A percentile compares a stretch with the other conserved stretches of the same genome.
Evolutionary conservation across 208 protist genomes (phyloP).

Genomic region (Leishmania major): DNA sequence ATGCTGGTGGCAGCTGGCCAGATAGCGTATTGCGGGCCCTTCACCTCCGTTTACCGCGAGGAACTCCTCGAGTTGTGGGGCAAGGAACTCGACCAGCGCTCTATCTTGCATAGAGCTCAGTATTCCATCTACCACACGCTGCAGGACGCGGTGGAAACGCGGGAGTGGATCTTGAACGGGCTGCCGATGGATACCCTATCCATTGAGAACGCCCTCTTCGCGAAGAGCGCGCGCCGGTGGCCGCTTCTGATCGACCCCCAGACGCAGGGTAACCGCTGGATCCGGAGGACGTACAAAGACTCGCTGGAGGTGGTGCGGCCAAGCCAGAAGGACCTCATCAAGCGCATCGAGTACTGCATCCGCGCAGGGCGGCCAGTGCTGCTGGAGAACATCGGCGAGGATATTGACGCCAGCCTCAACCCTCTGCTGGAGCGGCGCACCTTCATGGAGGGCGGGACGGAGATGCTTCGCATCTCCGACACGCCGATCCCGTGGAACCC

Average conservation of each 20-base stretch:
- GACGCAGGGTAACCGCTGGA: conserved; percentile 98
- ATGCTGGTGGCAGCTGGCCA: conserved; percentile 95
- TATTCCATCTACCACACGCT: conserved; percentile 92
- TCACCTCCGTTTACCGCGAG: conserved; percentile 94
- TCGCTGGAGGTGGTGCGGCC: conserved; percentile 96
- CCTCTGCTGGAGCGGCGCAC: conserved; percentile 95
- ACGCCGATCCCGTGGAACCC: conserved; percentile 95
- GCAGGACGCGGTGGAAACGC: conserved; percentile 95
- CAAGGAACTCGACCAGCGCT: conserved; percentile 61
- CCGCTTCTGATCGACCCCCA: conserved; percentile 99
- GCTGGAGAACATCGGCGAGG: conserved; percentile 96
- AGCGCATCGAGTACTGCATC: conserved; percentile 96
- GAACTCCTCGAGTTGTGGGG: conserved; percentile 89
- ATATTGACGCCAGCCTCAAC: conserved; percentile 96
- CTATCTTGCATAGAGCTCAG: conserved; percentile 85
- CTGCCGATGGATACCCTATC: conserved; percentile 97
- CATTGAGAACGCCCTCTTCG: conserved; percentile 98
- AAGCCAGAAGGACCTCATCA: conserved; percentile 95
- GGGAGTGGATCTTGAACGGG: conserved; percentile 95
- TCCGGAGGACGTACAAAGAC: conserved; percentile 95
- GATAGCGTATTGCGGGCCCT: conserved; percentile 97
- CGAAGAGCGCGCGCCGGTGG: conserved; percentile 95
- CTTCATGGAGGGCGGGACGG: conserved; percentile 92
- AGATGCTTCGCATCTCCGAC: conserved; percentile 98
- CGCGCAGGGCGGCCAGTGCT: conserved; percentile 94